phyloP scores from a whole-genome alignment of 352 stramenopile genomes.

The Globisporangium heterothallicum region DNA sequence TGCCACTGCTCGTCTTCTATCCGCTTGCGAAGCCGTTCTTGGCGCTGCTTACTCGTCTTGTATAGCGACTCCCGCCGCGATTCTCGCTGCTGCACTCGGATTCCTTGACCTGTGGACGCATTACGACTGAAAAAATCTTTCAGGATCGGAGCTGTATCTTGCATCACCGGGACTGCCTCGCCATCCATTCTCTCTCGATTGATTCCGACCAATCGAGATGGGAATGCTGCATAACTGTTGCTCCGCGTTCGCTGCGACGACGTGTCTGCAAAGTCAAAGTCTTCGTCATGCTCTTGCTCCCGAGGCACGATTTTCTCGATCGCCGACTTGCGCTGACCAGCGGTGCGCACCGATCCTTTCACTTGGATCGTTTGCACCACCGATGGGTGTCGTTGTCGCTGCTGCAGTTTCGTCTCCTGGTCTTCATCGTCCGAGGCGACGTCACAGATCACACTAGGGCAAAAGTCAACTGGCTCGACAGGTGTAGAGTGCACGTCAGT shows the following conservation, averaged over 20 bases:
- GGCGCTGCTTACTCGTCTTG: conserved; percentile 31
- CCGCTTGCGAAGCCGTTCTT: conserved; percentile 37
- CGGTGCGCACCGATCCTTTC: background rate
- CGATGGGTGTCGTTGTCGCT: background rate
- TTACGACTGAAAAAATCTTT: conserved; percentile 59
- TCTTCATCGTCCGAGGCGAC: conserved; percentile 19
- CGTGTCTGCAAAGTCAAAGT: background rate
- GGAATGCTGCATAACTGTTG: background rate
- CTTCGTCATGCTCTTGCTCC: conserved; percentile 1
- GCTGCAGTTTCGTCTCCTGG: background rate
- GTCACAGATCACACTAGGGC: conserved; percentile 31
- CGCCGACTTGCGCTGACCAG: background rate
- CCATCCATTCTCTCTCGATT: background rate
- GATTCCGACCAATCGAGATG: background rate
- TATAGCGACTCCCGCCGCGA: conserved; percentile 38
- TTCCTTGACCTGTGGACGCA: conserved; percentile 25
- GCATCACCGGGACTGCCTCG: background rate
- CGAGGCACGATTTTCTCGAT: conserved; percentile 13
- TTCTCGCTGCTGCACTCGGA: conserved; percentile 36
- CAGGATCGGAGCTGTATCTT: conserved; percentile 36
- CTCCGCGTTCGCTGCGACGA: background rate
- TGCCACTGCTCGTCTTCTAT: conserved; percentile 18
- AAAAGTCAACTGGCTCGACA: conserved; percentile 14
- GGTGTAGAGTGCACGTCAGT: conserved; percentile 1
- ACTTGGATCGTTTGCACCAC: conserved; percentile 10